phyloP scores from a whole-genome alignment of 2,329 filamentous ascomycete species.

The Colletotrichum simmondsii region DNA sequence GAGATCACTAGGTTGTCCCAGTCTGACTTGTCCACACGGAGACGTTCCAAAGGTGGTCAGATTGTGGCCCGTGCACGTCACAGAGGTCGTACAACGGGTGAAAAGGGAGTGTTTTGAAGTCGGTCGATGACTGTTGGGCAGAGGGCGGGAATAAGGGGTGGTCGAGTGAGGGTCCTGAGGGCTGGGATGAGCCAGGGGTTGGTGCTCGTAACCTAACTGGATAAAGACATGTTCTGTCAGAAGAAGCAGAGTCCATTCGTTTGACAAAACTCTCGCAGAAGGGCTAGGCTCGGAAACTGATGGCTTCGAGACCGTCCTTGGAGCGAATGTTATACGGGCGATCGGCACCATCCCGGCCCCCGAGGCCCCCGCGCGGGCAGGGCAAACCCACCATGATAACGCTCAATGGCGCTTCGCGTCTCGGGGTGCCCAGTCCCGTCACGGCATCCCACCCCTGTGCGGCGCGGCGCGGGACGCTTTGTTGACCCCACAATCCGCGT shows the following conservation, averaged over 20 bases:
- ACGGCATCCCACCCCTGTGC: not conserved
- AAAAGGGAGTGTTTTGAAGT: not conserved
- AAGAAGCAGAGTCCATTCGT: not conserved
- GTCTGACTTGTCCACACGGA: not conserved
- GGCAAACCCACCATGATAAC: not conserved
- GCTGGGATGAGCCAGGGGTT: too few relatives aligned
- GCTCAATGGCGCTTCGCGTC: conserved; percentile 9
- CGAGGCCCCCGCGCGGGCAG: conserved; percentile 9
- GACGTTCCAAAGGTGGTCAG: conserved; percentile 4
- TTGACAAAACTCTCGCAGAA: not conserved
- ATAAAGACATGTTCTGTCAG: too few relatives aligned
- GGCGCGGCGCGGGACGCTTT: not conserved
- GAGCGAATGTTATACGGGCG: not conserved
- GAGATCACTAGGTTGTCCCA: not conserved
- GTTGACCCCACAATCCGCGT: not conserved
- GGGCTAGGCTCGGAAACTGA: not conserved
- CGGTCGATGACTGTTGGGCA: not conserved
- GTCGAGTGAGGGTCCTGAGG: too few relatives aligned
- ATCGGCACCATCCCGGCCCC: conserved; percentile 2
- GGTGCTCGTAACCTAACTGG: not conserved
- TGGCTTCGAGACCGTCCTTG: not conserved
- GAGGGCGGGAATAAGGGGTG: not conserved
- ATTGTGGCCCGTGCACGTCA: conserved; percentile 28
- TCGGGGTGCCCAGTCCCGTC: conserved; percentile 7
- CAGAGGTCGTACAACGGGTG: not conserved